Percentiles rank a stretch among this genome's conserved stretches.
Evolutionary conservation across 257 asterid genomes (phyloP).

Genomic region (Thymus mandschuricus): DNA sequence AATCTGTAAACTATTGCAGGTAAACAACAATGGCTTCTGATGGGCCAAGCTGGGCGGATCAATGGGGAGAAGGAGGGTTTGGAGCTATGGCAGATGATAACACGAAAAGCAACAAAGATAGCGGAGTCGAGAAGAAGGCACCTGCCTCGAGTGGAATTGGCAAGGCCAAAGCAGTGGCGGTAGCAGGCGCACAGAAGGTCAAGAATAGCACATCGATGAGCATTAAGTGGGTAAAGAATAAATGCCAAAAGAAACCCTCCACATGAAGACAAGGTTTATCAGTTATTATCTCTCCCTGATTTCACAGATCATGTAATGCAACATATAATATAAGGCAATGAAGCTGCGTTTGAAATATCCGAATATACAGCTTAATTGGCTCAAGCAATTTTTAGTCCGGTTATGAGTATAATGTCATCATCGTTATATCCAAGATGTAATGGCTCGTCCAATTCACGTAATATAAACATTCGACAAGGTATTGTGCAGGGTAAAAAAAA

Average conservation of each 20-base stretch:
- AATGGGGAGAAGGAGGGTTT: conserved; percentile 93
- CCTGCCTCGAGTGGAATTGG: conserved; percentile 52
- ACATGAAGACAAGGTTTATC: conserved; percentile 35
- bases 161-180: conserved; percentile 66
- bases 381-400: not conserved
- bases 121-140: conserved; percentile 40
- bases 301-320: conserved; percentile 20
- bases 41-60: conserved; percentile 96
- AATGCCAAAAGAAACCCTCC: conserved; percentile 64
- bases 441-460: not conserved
- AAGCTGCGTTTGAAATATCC: not conserved
- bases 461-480: conserved; percentile 14
- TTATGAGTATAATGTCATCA: not conserved
- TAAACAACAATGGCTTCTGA: conserved; percentile 54
- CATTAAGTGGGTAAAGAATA: conserved; percentile 76
- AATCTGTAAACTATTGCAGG: conserved; percentile 4
- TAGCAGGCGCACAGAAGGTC: conserved; percentile 64
- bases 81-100: conserved; percentile 64
- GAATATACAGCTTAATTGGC: not conserved
- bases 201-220: conserved; percentile 62
- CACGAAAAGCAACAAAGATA: conserved; percentile 42
- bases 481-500: not conserved
- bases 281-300: not conserved
- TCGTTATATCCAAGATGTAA: not conserved
- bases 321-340: not conserved